Base-by-base conservation (phyloP, 2,329 filamentous ascomycete species). In the Ophiocordyceps unilateralis region DNA sequence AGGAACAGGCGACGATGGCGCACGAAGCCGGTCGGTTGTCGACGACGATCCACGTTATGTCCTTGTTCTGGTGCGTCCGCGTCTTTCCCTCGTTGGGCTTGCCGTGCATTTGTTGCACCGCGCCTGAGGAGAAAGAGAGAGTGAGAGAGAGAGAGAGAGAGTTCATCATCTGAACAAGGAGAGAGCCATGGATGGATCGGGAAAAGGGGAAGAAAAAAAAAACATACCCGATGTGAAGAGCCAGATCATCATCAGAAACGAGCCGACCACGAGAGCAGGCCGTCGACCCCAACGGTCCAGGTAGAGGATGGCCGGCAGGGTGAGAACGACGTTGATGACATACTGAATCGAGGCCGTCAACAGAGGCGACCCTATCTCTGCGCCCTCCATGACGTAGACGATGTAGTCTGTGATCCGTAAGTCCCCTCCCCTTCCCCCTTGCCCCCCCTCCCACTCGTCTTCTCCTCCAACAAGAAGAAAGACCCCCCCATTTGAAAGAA, bases 321-420 rank as follows among this genome's bases (percentile, higher is more conserved):
- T 78, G 47, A 77, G 60, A 15, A 62, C 61, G 0, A 78, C 72
- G 51, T 79, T 79, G 57, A 81, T 76, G 45, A 79, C 66, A 50
- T 78, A 79, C 51, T 78, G 73, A 20, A 80, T 75, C 0, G 71
- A 71, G 0, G 74, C 69, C 1, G 74, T 74, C n/a, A 75, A 60
- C 8, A 79, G 64, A 4, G 72, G 68, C 15, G 71, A 67, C 2
- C 63, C 67, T 41, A 78, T 72, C 26, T 71, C 65, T 3, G 74
- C 71, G 6, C 68, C 66, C 45, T 72, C 63, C 70, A 78, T 74
- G 47, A 78, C 70, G 52, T 74, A 77, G 3, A 76, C 68, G 36
- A 76, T 72, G 48, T 76, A 75, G 52, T 72, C 57, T 58, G 24
- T n/a, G n/a, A n/a, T n/a, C n/a, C n/a, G n/a, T n/a, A n/a, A n/a